These are phyloP conservation scores for Botrytis cinerea DNA, from an alignment of 2,329 filamentous ascomycete species.

Conservation along the genomic window DNA sequence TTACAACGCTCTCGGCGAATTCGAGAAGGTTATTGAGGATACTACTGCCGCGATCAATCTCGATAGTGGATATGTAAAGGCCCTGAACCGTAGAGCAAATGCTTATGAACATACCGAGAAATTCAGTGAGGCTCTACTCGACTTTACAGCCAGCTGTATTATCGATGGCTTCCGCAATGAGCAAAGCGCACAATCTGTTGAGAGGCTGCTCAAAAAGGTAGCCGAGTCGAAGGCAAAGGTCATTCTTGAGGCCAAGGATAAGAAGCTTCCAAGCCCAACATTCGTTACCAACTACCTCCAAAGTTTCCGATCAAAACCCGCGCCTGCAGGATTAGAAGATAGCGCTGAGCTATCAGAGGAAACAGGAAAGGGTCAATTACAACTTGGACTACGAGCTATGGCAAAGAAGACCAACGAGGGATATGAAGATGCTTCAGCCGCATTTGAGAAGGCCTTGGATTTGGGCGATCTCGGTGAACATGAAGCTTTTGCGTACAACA, in stretches of 20 bases:
- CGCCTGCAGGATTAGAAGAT: constrained; percentile 81
- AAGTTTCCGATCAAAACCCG: constrained; percentile 85
- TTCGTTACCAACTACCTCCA: constrained; percentile 99
- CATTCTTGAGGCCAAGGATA: constrained; percentile 76
- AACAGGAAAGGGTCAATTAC: constrained; percentile 81
- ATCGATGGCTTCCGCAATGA: constrained; percentile 97
- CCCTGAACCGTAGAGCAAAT: constrained; percentile 91
- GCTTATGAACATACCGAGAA: constrained; percentile 92
- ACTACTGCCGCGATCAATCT: constrained; percentile 92
- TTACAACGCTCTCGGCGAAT: constrained; percentile 89
- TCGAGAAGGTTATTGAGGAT: constrained; percentile 96
- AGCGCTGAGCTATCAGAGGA: constrained; percentile 74
- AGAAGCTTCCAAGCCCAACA: constrained; percentile 90
- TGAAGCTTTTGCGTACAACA: constrained; percentile 92
- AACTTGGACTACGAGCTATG: constrained; percentile 78
- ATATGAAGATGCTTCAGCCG: constrained; percentile 82
- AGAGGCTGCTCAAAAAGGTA: constrained; percentile 93
- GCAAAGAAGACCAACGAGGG: constrained; percentile 85
- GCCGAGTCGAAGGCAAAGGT: constrained; percentile 91
- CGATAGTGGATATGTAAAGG: constrained; percentile 96
- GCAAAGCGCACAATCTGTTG: constrained; percentile 82
- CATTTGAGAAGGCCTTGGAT: constrained; percentile 87
- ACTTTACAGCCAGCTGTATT: constrained; percentile 98
- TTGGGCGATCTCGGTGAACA: constrained; percentile 76
- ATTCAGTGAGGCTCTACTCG: constrained; percentile 91